Evolutionary conservation across 169 alveolate genomes (phyloP).

Genomic region (Eimeria brunetti): DNA sequence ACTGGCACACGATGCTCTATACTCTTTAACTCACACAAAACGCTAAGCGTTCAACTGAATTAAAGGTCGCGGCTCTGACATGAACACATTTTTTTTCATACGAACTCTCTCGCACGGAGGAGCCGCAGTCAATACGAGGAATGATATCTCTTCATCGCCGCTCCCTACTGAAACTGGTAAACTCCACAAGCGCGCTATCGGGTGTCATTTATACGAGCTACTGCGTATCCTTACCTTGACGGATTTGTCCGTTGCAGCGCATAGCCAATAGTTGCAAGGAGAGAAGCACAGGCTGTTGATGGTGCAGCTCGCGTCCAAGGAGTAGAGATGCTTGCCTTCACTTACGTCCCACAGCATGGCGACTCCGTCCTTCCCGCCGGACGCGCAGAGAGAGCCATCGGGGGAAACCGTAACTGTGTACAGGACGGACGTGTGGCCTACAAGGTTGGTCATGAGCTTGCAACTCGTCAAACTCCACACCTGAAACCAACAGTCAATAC

Average conservation of each 20-base stretch:
- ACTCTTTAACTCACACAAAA: not conserved
- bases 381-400: slow-evolving; percentile 98
- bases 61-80: slow-evolving; percentile 15
- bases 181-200: not conserved
- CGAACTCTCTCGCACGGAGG: slow-evolving; percentile 38
- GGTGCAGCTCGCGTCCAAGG: slow-evolving; percentile 95
- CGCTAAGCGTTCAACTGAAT: not conserved
- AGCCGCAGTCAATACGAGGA: slow-evolving; percentile 74
- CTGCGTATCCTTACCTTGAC: slow-evolving; percentile 87
- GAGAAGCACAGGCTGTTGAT: slow-evolving; percentile 97
- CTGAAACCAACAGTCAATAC: slow-evolving; percentile 61
- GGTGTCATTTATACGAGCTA: no score
- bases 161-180: not conserved
- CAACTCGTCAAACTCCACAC: slow-evolving; percentile 96
- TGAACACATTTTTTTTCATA: not conserved
- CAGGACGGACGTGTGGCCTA: slow-evolving; percentile 97
- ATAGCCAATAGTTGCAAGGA: slow-evolving; percentile 97
- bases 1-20: not conserved
- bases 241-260: slow-evolving; percentile 97
- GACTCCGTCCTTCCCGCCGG: slow-evolving; percentile 99
- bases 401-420: slow-evolving; percentile 97
- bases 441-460: slow-evolving; percentile 95
- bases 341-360: slow-evolving; percentile 97
- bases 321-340: slow-evolving; percentile 96
- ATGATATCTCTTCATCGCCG: slow-evolving; percentile 69